Evolutionary conservation across 1,284 basidiomycete genomes (phyloP), one percentile per base, ranked within the genome.

Genomic region (Fomes fomentarius): DNA sequence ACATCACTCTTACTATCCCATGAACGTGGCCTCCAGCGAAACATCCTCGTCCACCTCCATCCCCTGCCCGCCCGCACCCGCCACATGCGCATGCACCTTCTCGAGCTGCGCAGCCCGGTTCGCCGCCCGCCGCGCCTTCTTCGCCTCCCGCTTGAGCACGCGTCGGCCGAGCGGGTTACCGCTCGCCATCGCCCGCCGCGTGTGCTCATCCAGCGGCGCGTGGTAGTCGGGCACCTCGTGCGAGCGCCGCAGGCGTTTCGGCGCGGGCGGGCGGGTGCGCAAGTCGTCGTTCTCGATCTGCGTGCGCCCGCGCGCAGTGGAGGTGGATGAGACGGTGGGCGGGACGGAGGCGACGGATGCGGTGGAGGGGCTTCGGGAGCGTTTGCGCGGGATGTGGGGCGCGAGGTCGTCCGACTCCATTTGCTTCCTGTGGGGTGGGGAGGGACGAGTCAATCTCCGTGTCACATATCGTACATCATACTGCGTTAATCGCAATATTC

Each of bases 131-230:
- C 81, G 74, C 25, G 78, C 79, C 56, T 74, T 74, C 71, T 87
- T 89, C 52, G 80, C 79, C 37, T 84, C 84, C 63, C 72, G 76
- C 71, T 87, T 89, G 59, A 88, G 63, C 54, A 75, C 71, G 61
- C 73, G 76, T 49, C 85, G 71, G 49, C 76, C 81, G 54, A 88
- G 63, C 12, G 85, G 84, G 62, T 87, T 87, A 47, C 76, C 74
- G 45, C 63, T 64, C 14, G 76, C 79, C 76, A 80, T 81, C 61
- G 59, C 70, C 54, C 62, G 61, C 46, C 54, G 74, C 75, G 60
- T 61, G 34, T 63, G 57, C 50, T 62, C 63, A 63, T 77, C 78
- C 2, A 73, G 74, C 7, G 66, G 71, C n/a, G 77, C 74, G 53
- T 84, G 72, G 61, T 82, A 79, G 5, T 72, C 70, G 3, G 80